Conservation (phyloP, 1,139 yeast species). For the Hyphopichia fennica region DNA sequence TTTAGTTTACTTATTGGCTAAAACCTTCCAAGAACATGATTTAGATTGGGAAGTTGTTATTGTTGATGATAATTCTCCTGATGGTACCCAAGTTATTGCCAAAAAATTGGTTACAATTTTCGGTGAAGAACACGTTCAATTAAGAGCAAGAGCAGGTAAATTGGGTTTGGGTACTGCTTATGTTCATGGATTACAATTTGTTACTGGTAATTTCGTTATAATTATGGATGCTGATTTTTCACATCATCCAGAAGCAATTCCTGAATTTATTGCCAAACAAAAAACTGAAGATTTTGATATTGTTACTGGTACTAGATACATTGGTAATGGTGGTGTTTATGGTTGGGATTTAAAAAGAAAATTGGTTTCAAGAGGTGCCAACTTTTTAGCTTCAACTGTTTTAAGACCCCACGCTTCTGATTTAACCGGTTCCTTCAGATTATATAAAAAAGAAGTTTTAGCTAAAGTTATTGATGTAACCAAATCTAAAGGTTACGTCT, state of each 20-base stretch:
- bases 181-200: slow-evolving; percentile 73
- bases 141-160: slow-evolving; percentile 77
- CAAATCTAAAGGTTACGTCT: slow-evolving; percentile 77
- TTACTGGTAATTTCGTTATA: slow-evolving; percentile 72
- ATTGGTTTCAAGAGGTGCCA: slow-evolving; percentile 78
- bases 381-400: slow-evolving; percentile 70
- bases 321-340: slow-evolving; percentile 80
- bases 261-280: slow-evolving; percentile 71
- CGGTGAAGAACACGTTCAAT: slow-evolving; percentile 63
- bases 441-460: slow-evolving; percentile 71
- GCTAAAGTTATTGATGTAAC: slow-evolving; percentile 68
- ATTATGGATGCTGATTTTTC: slow-evolving; percentile 89
- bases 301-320: slow-evolving; percentile 84
- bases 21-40: slow-evolving; percentile 61
- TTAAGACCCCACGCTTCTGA: slow-evolving; percentile 76
- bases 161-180: slow-evolving; percentile 83
- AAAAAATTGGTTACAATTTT: slow-evolving; percentile 61
- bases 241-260: slow-evolving; percentile 80
- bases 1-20: slow-evolving; percentile 67
- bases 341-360: slow-evolving; percentile 87
- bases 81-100: slow-evolving; percentile 78
- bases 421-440: slow-evolving; percentile 76
- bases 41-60: slow-evolving; percentile 77
- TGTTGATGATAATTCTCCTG: slow-evolving; percentile 82
- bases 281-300: slow-evolving; percentile 65